Evolutionary conservation across 352 stramenopile species (phyloP).

Genomic region (Pythium inflatum): DNA sequence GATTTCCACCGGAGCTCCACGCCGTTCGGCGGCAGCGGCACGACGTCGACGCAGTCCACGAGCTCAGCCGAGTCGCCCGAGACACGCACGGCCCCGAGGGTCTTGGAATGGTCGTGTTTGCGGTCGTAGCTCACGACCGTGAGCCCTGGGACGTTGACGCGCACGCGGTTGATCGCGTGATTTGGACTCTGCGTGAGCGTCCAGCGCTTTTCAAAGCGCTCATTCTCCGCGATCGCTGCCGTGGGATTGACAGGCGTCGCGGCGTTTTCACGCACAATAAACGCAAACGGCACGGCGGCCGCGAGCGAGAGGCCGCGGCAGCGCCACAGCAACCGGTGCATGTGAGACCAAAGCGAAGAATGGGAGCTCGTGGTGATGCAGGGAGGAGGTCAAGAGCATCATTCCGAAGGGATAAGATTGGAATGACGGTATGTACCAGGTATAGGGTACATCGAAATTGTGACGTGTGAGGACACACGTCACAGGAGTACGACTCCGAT

Average conservation of each 20-base stretch:
- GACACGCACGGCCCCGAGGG: conserved; percentile 1
- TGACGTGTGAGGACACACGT: too few relatives aligned
- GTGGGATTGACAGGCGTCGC: neutral
- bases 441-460: too few relatives aligned
- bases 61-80: conserved; percentile 14
- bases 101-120: neutral
- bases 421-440: too few relatives aligned
- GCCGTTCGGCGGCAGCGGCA: conserved; percentile 16
- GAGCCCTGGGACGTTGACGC: conserved; percentile 10
- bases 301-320: neutral
- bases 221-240: conserved; percentile 10
- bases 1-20: conserved; percentile 20
- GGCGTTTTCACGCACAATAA: neutral
- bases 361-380: too few relatives aligned
- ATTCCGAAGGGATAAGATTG: too few relatives aligned
- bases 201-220: conserved; percentile 16
- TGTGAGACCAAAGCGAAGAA: too few relatives aligned
- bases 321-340: too few relatives aligned
- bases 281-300: conserved; percentile 16
- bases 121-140: conserved; percentile 9
- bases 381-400: too few relatives aligned
- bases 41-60: conserved; percentile 21
- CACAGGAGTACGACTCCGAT: too few relatives aligned
- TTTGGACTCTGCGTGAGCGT: neutral
- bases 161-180: conserved; percentile 10